Conservation (phyloP, 345 rosid genomes). For the Stellera chamaejasme region DNA sequence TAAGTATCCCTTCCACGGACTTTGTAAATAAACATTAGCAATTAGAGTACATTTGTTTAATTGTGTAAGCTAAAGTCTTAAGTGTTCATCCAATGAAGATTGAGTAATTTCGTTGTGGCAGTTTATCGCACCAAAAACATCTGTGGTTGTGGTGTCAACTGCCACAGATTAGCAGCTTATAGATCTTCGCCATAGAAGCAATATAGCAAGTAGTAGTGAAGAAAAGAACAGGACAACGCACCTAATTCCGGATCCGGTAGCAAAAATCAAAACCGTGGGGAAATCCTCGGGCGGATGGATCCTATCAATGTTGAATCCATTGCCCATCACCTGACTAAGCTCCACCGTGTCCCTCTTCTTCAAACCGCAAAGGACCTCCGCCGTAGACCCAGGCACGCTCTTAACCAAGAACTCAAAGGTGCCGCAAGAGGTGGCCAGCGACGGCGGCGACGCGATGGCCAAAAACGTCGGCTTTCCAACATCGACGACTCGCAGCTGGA, state of each 20-base stretch:
- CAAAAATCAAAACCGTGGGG: constrained; percentile 72
- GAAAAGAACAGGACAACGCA: constrained; percentile 7
- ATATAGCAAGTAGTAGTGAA: background rate
- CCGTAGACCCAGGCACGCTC: constrained; percentile 79
- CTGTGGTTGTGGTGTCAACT: background rate
- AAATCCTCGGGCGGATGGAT: constrained; percentile 62
- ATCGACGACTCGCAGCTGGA: constrained; percentile 73
- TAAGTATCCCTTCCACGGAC: too few species aligned
- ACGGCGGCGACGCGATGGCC: constrained; percentile 87
- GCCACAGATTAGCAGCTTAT: background rate
- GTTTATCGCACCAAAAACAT: background rate
- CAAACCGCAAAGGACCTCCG: constrained; percentile 76
- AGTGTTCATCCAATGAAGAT: too few species aligned
- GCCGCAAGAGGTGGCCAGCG: constrained; percentile 42
- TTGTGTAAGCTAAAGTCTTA: too few species aligned
- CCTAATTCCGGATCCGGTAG: constrained; percentile 98
- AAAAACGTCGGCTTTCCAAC: constrained; percentile 63
- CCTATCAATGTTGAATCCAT: constrained; percentile 54
- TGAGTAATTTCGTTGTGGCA: too few species aligned
- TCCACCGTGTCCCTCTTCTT: constrained; percentile 81
- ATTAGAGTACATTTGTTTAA: too few species aligned
- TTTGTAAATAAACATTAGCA: too few species aligned
- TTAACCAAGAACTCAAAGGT: constrained; percentile 83
- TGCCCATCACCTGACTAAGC: constrained; percentile 70
- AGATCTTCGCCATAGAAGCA: background rate